phyloP scores from a whole-genome alignment of 768 basidiomycete species.

The Naganishia antarctica region DNA sequence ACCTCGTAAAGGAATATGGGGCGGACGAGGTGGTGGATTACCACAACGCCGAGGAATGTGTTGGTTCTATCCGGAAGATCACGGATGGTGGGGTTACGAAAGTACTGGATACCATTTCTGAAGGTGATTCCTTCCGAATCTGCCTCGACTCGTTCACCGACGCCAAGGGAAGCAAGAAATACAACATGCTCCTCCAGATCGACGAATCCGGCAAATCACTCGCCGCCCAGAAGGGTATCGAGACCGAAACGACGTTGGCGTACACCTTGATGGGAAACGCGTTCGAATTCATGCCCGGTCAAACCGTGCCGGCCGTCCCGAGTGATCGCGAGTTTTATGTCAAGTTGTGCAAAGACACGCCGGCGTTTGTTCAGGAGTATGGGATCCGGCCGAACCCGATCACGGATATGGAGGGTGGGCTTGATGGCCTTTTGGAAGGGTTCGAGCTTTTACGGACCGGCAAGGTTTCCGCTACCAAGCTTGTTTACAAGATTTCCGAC shows the following conservation, averaged over 20 bases:
- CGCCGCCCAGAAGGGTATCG: conserved; percentile 28
- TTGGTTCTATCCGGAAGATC: conserved; percentile 36
- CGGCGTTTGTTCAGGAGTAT: conserved; percentile 33
- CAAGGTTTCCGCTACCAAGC: conserved; percentile 24
- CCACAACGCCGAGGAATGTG: conserved; percentile 33
- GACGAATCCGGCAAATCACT: conserved; percentile 29
- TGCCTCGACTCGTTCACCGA: conserved; percentile 31
- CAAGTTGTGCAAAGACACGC: conserved; percentile 20
- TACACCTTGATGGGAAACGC: conserved; percentile 38
- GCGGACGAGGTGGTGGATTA: conserved; percentile 53
- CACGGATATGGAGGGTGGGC: conserved; percentile 37
- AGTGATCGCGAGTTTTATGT: conserved; percentile 31
- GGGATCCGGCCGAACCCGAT: conserved; percentile 39
- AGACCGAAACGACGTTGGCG: conserved; percentile 33
- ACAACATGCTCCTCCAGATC: conserved; percentile 30
- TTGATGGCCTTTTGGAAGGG: conserved; percentile 38
- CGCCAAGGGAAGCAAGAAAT: conserved; percentile 26
- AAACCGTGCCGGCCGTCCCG: conserved; percentile 31
- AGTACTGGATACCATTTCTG: conserved; percentile 38
- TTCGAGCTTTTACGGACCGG: conserved; percentile 31
- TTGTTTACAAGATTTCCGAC: conserved; percentile 24
- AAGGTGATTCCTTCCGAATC: conserved; percentile 32
- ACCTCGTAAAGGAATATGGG: conserved; percentile 49
- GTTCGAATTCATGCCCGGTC: conserved; percentile 35
- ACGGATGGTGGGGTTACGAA: conserved; percentile 32